Base-by-base conservation (phyloP, 495 filamentous ascomycete genomes). In the Podospora didyma region DNA sequence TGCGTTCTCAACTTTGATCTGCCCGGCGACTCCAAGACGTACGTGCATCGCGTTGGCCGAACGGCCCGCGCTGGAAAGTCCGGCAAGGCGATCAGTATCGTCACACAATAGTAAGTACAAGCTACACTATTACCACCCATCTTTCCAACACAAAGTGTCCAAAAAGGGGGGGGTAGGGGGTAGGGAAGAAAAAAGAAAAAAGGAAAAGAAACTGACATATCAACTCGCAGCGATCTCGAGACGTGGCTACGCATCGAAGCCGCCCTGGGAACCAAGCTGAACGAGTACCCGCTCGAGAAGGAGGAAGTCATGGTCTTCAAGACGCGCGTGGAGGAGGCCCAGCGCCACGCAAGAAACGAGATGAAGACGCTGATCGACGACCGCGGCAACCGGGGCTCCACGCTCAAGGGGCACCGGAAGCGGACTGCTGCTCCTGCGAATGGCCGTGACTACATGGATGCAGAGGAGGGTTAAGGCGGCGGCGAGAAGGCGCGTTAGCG, bases 31-130 rank as follows among this genome's bases (percentile, higher is more conserved):
- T 87, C 84, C 64, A 94, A 96, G 70, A 96, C 90, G 0, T 98
- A 97, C 63, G 89, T 98, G 50, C 94, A 98, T 68, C 85, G 94
- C 41, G 93, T 97, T 2, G 94, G 94, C 7, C 87, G 94, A 57
- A 98, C 94, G 0, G 94, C 94, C 0, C 81, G 94, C 70, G 93
- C 94, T 0, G 93, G 93, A 14, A 89, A 90, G 64, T 85, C 83
- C 22, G 93, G 93, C n/a, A 78, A 87, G 31, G 90, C 92, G 1
- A 80, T 96, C 41, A 86, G 78, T 23, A 70, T 97, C 9, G 86
- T 93, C 2, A 95, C 88, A 3, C 94, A 98, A 67, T 97, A 97
- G 67, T 69, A 63, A 62, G 1, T 51, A 4, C 16, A 37, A 10
- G 34, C 34, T 7, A 7, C 34, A 7, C 34, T n/a, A n/a, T n/a